phyloP scores from a whole-genome alignment of 441 rosid species.

The Aquilaria agallochum region DNA sequence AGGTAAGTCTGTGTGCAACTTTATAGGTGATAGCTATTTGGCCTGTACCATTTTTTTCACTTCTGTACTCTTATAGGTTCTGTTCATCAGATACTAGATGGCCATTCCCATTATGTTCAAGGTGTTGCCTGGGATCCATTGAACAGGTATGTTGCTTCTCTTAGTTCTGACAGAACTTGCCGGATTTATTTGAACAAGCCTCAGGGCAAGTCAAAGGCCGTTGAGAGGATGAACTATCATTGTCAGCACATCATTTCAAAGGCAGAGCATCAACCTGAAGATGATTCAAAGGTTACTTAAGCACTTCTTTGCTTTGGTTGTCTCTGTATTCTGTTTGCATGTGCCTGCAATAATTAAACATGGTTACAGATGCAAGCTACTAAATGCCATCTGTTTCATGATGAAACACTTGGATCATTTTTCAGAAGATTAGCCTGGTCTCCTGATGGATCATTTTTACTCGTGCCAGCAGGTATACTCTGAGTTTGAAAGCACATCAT shows the following conservation, averaged over 20 bases:
- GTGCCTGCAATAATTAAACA: slow-evolving; percentile 6
- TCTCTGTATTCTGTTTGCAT: slow-evolving; percentile 8
- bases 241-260: slow-evolving; percentile 80
- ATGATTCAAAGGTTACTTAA: slow-evolving; percentile 58
- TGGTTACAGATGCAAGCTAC: slow-evolving; percentile 40
- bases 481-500: too few relatives aligned
- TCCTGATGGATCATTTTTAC: slow-evolving; percentile 95
- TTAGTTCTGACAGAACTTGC: slow-evolving; percentile 95
- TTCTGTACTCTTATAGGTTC: slow-evolving; percentile 48
- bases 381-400: slow-evolving; percentile 82
- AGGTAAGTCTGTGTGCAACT: slow-evolving; percentile 39
- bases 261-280: slow-evolving; percentile 55
- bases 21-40: slow-evolving; percentile 7
- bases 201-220: slow-evolving; percentile 57
- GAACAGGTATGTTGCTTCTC: slow-evolving; percentile 71
- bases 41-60: slow-evolving; percentile 1
- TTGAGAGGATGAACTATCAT: slow-evolving; percentile 58
- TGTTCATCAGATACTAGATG: slow-evolving; percentile 82
- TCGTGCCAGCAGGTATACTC: slow-evolving; percentile 75
- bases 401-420: slow-evolving; percentile 93
- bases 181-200: slow-evolving; percentile 75
- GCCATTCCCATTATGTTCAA: slow-evolving; percentile 93
- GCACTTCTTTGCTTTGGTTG: slow-evolving; percentile 9
- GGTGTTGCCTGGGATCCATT: slow-evolving; percentile 99
- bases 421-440: slow-evolving; percentile 98